These are phyloP conservation scores for Populus nigra DNA, from an alignment of 345 rosid genomes.

Conservation along the genomic window DNA sequence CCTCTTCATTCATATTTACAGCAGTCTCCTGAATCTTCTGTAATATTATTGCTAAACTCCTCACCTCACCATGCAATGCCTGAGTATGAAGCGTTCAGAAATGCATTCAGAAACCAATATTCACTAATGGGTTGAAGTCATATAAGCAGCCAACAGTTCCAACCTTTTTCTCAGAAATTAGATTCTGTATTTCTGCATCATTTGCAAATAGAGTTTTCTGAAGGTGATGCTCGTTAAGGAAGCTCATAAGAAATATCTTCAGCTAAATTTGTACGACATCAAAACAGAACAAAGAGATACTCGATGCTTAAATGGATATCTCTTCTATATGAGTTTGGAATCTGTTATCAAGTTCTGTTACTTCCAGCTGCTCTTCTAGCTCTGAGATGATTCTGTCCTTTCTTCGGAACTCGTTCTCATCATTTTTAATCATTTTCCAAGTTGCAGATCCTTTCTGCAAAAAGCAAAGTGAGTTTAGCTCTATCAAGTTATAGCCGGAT, in stretches of 20 bases:
- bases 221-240: slow-evolving; percentile 66
- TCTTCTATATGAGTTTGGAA: slow-evolving; percentile 53
- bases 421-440: slow-evolving; percentile 47
- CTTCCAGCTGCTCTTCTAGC: slow-evolving; percentile 55
- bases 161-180: slow-evolving; percentile 71
- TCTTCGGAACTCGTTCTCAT: slow-evolving; percentile 47
- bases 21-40: slow-evolving; percentile 60
- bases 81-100: slow-evolving; percentile 22
- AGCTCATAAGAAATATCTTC: slow-evolving; percentile 21
- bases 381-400: slow-evolving; percentile 54
- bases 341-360: slow-evolving; percentile 39
- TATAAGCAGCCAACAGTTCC: slow-evolving; percentile 13
- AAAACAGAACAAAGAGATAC: slow-evolving; percentile 12
- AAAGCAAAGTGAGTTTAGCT: slow-evolving; percentile 5
- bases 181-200: slow-evolving; percentile 57
- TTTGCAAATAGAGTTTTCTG: slow-evolving; percentile 59
- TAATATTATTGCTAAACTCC: slow-evolving; percentile 46
- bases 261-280: slow-evolving; percentile 12
- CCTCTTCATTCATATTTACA: slow-evolving; percentile 62
- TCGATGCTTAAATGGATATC: slow-evolving; percentile 47
- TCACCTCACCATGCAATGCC: slow-evolving; percentile 63
- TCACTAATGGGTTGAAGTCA: slow-evolving; percentile 11
- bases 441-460: slow-evolving; percentile 53
- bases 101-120: slow-evolving; percentile 14
- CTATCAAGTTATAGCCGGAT: not conserved